These are phyloP conservation scores for Panus rudis DNA, from an alignment of 768 basidiomycete genomes.

Conservation along the genomic window DNA sequence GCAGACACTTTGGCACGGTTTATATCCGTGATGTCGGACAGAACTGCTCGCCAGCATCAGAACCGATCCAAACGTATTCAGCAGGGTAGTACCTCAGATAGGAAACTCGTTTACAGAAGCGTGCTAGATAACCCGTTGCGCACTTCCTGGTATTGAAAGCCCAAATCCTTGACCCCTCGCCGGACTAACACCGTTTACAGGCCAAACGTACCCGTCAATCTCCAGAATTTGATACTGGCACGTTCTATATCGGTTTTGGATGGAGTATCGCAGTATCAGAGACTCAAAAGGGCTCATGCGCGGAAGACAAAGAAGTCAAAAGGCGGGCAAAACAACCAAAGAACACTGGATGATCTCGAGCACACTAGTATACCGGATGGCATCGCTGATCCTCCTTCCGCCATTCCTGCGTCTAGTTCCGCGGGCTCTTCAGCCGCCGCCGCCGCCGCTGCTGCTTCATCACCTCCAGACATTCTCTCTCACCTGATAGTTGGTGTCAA, in stretches of 20 bases:
- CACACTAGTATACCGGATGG: too few species aligned
- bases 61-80: constrained; percentile 61
- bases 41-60: constrained; percentile 43
- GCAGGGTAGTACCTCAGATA: constrained; percentile 36
- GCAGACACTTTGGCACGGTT: too few species aligned
- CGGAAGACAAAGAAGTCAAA: constrained; percentile 30
- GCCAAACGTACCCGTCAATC: constrained; percentile 42
- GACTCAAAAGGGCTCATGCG: constrained; percentile 22
- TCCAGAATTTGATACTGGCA: constrained; percentile 56
- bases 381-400: neutral
- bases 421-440: neutral
- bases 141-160: constrained; percentile 59
- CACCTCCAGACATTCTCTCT: constrained; percentile 33
- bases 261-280: constrained; percentile 41
- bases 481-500: constrained; percentile 71
- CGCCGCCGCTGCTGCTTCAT: neutral
- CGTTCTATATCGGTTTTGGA: constrained; percentile 42
- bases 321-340: constrained; percentile 8
- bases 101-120: constrained; percentile 60
- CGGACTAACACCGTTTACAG: constrained; percentile 9
- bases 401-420: neutral
- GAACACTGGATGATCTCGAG: neutral
- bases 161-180: constrained; percentile 4
- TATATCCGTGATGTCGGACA: constrained; percentile 45
- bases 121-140: constrained; percentile 69